Conservation (phyloP, 192 early-diverging fungal species). For the Jimgerdemannia flammicorona region DNA sequence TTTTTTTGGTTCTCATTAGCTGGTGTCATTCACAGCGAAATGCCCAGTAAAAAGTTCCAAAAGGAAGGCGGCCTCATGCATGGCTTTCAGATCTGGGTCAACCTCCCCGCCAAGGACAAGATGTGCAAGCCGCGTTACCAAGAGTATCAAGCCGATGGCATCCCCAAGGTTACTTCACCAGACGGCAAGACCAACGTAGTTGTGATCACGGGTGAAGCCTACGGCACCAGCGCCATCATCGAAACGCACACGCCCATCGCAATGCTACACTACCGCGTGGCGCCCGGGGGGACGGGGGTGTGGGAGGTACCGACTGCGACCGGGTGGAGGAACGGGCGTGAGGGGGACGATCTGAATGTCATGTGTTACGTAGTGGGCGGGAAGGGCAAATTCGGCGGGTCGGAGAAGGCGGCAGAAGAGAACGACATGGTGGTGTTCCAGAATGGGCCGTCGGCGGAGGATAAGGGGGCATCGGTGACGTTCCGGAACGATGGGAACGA, state of each 20-base stretch:
- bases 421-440: conserved; percentile 19
- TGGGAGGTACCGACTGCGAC: no score
- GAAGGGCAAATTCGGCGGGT: conserved; percentile 18
- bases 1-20: no score
- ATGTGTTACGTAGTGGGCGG: conserved; percentile 25
- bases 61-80: conserved; percentile 31
- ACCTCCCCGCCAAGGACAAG: conserved; percentile 56
- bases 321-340: no score
- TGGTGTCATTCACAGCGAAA: conserved; percentile 62
- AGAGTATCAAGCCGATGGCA: conserved; percentile 25
- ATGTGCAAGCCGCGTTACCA: conserved; percentile 54
- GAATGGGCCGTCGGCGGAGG: conserved; percentile 16
- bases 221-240: conserved; percentile 17
- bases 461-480: conserved; percentile 18
- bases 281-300: no score
- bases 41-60: conserved; percentile 25
- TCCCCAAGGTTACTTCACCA: conserved; percentile 16
- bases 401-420: conserved; percentile 16
- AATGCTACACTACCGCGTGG: conserved; percentile 21
- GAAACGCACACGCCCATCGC: conserved; percentile 27
- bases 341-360: conserved; percentile 14
- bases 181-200: conserved; percentile 11
- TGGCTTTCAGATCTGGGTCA: conserved; percentile 68
- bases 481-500: conserved; percentile 25
- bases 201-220: conserved; percentile 31